phyloP scores from a whole-genome alignment of 129 eudicot genomes.

The Tagetes patula region DNA sequence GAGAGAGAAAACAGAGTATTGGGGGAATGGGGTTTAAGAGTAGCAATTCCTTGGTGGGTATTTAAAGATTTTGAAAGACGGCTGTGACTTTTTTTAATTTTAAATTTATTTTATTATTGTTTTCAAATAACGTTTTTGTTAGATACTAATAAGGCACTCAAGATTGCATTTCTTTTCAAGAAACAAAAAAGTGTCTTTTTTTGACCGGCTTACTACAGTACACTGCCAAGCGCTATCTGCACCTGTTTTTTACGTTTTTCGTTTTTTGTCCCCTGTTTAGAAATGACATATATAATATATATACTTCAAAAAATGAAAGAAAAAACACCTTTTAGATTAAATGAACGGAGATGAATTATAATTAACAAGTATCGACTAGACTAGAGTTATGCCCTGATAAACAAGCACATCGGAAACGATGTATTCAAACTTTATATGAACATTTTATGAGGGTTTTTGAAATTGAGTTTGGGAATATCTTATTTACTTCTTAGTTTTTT shows the following conservation, averaged over 20 bases:
- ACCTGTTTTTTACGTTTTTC: constrained; percentile 12
- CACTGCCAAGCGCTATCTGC: constrained; percentile 20
- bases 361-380: background rate
- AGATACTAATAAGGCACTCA: background rate
- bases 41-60: constrained; percentile 25
- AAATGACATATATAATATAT: no score
- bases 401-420: no score
- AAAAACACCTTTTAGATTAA: no score
- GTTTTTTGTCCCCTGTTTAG: background rate
- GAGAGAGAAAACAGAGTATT: constrained; percentile 18
- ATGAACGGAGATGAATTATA: no score
- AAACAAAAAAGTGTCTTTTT: constrained; percentile 26
- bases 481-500: no score
- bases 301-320: no score
- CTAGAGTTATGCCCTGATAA: background rate
- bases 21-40: constrained; percentile 42
- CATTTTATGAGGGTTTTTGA: no score
- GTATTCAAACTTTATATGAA: no score
- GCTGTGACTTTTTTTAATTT: constrained; percentile 10
- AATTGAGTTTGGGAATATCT: no score
- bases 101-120: background rate
- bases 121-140: background rate
- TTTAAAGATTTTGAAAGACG: constrained; percentile 40
- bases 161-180: constrained; percentile 22
- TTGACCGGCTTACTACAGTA: constrained; percentile 44